Base-by-base conservation (phyloP, 2,329 filamentous ascomycete species). In the Stachybotrys chlorohalonatus region DNA sequence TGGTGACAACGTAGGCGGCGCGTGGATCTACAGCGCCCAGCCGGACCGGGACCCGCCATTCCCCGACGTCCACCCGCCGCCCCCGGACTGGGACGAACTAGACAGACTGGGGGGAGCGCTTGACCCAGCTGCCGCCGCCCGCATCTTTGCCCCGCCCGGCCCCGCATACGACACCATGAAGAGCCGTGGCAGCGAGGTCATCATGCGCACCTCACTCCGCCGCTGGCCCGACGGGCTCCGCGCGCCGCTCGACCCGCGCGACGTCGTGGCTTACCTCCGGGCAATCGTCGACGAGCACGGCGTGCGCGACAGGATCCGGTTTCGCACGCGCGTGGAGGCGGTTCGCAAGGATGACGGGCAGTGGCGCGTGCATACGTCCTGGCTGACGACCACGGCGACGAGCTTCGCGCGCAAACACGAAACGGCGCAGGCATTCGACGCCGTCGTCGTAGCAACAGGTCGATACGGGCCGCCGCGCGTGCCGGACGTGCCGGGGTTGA, bases 401-500 rank as follows among this genome's bases (percentile, higher is more conserved):
- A 49, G 1, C 60, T 65, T 6, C 58, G 52, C 1, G 60, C 74
- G 4, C 55, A 6, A 5, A 13, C 36, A 42, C 2, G 67, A 72
- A 30, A 59, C 63, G 11, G 58, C 54, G 0, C 67, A 68, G 68
- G 56, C 63, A 0, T 81, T 94, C 58, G 85, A 89, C 63, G 81
- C 82, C 0, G 74, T 89, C 1, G 78, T 88, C 1, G 79, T 86
- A 3, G 83, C 85, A 0, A 83, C 76, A 31, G 86, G 86, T 0
- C 86, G 89, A 66, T 89, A 87, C 61, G 79, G 81, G 58, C 73
- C 84, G 1, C 83, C 84, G 0, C 79, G 77, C 55, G 70, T 89
- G 1, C 86, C 86, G 0, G 73, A 79, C 47, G 78, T 86, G 3
- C 67, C 74, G 0, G 86, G 86, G 0, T 71, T 89, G 5, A 65